A percentile compares a stretch with the other conserved stretches of the same genome.
phyloP scores from a whole-genome alignment of 164 flowering plant genomes.

The Cinnamomum micranthum region DNA sequence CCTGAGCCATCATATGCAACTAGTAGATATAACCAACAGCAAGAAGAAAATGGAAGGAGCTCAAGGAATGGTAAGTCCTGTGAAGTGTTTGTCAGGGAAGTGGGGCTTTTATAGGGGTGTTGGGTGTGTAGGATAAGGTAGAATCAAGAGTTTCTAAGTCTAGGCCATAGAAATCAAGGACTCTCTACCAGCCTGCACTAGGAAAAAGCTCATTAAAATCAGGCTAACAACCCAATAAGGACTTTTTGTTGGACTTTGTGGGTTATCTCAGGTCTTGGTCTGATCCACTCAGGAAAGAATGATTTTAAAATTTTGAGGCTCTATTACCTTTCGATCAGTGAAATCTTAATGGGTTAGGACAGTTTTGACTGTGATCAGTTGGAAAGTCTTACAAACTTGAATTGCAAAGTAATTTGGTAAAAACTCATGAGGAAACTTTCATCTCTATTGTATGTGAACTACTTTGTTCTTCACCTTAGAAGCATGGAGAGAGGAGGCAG shows the following conservation, averaged over 20 bases:
- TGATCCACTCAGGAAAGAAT: no score
- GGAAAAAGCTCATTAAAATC: not conserved
- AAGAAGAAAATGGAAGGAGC: not conserved
- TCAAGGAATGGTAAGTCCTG: not conserved
- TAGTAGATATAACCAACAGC: not conserved
- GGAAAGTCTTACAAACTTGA: no score
- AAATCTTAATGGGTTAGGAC: no score
- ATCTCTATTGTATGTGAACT: no score
- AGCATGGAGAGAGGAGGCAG: no score
- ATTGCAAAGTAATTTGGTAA: no score
- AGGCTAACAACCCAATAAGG: not conserved
- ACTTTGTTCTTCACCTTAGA: no score
- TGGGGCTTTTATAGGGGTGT: not conserved
- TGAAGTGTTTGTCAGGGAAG: not conserved
- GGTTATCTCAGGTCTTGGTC: not conserved
- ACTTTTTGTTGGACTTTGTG: not conserved
- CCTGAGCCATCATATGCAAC: slow-evolving; percentile 13
- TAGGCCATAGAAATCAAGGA: not conserved
- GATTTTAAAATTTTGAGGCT: no score
- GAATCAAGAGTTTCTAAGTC: not conserved
- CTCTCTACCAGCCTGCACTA: not conserved
- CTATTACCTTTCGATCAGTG: no score
- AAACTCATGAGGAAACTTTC: no score
- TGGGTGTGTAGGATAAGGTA: not conserved
- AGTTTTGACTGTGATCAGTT: no score